Evolutionary conservation across 2,329 filamentous ascomycete species (phyloP).

Genomic region (Fusarium agapanthi): DNA sequence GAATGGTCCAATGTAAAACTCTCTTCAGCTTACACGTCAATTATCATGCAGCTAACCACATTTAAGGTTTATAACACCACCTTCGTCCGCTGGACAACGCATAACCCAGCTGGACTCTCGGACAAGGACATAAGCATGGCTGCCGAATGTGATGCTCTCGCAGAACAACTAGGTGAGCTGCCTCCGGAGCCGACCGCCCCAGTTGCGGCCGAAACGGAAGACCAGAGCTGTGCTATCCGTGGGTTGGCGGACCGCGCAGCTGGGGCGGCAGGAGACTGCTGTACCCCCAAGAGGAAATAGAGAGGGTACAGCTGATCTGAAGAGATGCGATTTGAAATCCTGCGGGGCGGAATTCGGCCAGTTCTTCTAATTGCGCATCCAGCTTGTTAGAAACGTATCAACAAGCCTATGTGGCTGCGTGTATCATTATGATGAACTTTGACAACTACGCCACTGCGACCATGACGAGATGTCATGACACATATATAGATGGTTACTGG

Average conservation of each 20-base stretch:
- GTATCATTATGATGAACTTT: not conserved
- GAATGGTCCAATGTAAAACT: constrained; percentile 75
- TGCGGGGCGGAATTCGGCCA: not conserved
- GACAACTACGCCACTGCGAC: not conserved
- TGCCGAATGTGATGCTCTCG: constrained; percentile 67
- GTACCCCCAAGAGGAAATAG: constrained; percentile 55
- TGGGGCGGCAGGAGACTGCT: constrained; percentile 62
- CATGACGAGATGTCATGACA: not conserved
- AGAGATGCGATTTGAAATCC: not conserved
- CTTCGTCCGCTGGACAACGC: constrained; percentile 78
- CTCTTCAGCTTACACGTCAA: not conserved
- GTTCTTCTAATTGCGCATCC: not conserved
- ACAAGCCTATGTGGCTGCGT: not conserved
- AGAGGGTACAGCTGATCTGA: not conserved
- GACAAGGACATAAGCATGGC: constrained; percentile 71
- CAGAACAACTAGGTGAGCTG: constrained; percentile 64
- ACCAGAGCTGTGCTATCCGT: constrained; percentile 48
- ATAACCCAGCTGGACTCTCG: constrained; percentile 72
- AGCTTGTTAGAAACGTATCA: not conserved
- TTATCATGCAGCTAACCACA: not conserved
- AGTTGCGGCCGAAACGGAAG: constrained; percentile 34
- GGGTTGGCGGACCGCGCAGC: constrained; percentile 58
- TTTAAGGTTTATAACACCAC: constrained; percentile 73
- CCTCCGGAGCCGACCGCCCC: constrained; percentile 41
- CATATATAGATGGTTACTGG: not conserved